Percentiles rank a stretch among this genome's conserved stretches.
Conservation (phyloP, 768 basidiomycete genomes). For the Leccinum arenicola region DNA sequence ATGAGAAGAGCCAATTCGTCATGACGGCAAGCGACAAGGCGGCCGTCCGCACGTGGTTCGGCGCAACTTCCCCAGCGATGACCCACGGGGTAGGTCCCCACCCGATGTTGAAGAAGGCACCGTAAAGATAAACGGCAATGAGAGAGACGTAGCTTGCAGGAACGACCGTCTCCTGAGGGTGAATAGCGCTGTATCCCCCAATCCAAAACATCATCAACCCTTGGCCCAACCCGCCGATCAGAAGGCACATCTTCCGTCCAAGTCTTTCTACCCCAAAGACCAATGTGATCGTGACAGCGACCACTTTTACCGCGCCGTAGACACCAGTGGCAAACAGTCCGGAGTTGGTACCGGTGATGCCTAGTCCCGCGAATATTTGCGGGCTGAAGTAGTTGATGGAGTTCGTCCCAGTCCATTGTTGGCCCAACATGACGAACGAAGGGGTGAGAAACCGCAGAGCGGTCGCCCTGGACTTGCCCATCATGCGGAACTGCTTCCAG, state of each 20-base stretch:
- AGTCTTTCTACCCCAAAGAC: constrained; percentile 46
- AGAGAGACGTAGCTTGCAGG: constrained; percentile 38
- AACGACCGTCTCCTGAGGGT: constrained; percentile 26
- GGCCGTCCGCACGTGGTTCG: constrained; percentile 37
- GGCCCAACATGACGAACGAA: constrained; percentile 45
- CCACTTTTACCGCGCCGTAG: constrained; percentile 39
- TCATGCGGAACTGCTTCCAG: constrained; percentile 37
- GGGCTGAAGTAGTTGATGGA: constrained; percentile 57
- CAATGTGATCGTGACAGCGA: constrained; percentile 40
- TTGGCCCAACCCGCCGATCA: constrained; percentile 50
- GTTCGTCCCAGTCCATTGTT: constrained; percentile 53
- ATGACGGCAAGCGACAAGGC: constrained; percentile 33
- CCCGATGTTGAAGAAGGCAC: constrained; percentile 35
- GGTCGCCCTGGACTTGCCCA: constrained; percentile 44
- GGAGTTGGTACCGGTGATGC: constrained; percentile 41
- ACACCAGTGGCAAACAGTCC: constrained; percentile 51
- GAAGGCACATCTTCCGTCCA: constrained; percentile 48
- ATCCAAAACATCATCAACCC: constrained; percentile 39
- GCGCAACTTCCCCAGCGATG: constrained; percentile 35
- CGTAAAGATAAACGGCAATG: constrained; percentile 38
- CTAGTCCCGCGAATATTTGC: constrained; percentile 46
- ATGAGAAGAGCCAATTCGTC: constrained; percentile 37
- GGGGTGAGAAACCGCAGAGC: constrained; percentile 45
- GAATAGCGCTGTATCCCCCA: constrained; percentile 33
- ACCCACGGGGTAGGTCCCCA: constrained; percentile 32